These are phyloP conservation scores for Kwoniella sp. DNA, from an alignment of 768 basidiomycete genomes.

Conservation along the genomic window DNA sequence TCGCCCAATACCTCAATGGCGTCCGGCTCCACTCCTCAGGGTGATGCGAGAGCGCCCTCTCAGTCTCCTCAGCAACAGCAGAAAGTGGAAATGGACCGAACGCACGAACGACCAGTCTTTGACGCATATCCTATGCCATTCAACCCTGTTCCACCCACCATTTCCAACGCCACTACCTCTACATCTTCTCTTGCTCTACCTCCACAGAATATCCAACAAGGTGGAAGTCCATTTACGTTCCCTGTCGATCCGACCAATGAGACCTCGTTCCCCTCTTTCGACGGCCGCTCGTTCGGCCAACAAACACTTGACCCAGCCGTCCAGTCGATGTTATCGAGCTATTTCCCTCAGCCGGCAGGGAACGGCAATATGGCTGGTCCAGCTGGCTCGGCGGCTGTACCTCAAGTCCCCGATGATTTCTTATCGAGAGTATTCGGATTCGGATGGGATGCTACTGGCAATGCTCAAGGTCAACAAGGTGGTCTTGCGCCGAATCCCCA, in stretches of 20 bases:
- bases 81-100: conserved; percentile 4
- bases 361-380: conserved; percentile 14
- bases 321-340: conserved; percentile 47
- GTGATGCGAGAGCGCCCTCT: conserved; percentile 7
- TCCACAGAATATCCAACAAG: not conserved
- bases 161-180: conserved; percentile 19
- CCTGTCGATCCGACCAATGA: conserved; percentile 32
- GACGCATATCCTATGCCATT: conserved; percentile 48
- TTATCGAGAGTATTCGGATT: conserved; percentile 47
- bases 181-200: conserved; percentile 1
- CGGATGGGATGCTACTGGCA: conserved; percentile 33
- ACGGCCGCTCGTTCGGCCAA: conserved; percentile 11
- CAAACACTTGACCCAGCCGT: conserved; percentile 42
- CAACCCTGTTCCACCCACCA: conserved; percentile 22
- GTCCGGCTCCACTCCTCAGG: conserved; percentile 8
- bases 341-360: conserved; percentile 32
- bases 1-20: conserved; percentile 27
- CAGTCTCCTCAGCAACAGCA: conserved; percentile 20
- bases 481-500: not conserved
- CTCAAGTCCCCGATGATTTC: conserved; percentile 49
- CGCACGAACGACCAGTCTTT: conserved; percentile 36
- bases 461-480: conserved; percentile 8
- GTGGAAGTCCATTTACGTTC: conserved; percentile 24
- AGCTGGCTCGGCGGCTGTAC: conserved; percentile 10
- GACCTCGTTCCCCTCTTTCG: conserved; percentile 25